Conservation (phyloP, 306 rosid species). For the Trifolium fragiferum region DNA sequence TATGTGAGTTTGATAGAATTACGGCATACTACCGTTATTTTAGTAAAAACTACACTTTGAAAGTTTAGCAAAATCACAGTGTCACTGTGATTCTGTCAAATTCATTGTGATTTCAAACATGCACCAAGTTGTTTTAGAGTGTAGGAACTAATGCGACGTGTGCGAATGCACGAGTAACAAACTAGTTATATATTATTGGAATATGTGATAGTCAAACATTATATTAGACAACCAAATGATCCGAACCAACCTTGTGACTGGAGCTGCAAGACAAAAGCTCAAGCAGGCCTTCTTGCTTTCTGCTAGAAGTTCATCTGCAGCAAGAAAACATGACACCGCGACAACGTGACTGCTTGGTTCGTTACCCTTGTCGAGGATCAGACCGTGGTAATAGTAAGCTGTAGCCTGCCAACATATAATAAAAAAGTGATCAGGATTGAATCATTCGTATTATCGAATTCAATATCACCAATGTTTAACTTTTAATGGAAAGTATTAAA, state of each 20-base stretch:
- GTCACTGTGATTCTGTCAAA: background rate
- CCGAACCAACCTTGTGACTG: constrained; percentile 76
- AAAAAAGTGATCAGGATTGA: background rate
- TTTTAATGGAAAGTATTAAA: constrained; percentile 1
- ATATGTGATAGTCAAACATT: no score
- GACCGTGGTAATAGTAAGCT: constrained; percentile 92
- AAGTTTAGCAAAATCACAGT: background rate
- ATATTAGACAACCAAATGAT: constrained; percentile 16
- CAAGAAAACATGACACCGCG: constrained; percentile 88
- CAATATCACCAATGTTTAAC: background rate
- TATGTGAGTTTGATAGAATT: background rate
- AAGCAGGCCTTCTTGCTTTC: constrained; percentile 90
- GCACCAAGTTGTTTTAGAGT: background rate
- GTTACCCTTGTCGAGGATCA: constrained; percentile 83
- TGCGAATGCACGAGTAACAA: background rate
- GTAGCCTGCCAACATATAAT: constrained; percentile 65
- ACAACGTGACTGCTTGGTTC: constrained; percentile 72
- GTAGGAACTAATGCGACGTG: background rate
- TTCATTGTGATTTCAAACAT: background rate
- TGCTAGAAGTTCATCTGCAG: constrained; percentile 78
- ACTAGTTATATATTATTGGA: background rate
- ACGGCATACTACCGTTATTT: background rate
- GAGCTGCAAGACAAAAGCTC: constrained; percentile 85
- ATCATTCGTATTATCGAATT: constrained; percentile 4
- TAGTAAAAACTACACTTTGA: background rate